Conservation (phyloP, 345 rosid genomes). For the Gossypium raimondii region DNA sequence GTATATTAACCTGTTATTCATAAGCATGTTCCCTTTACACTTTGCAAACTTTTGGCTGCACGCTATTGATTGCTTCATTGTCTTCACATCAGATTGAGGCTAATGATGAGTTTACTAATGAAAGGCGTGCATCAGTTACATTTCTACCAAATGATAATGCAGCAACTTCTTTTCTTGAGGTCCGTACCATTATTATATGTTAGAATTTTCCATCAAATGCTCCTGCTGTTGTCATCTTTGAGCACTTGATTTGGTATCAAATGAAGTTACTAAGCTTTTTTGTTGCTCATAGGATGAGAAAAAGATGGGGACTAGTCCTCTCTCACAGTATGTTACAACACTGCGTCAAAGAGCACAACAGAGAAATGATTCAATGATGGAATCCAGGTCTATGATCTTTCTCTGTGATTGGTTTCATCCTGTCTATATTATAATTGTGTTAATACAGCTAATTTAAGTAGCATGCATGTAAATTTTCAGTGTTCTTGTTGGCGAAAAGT, state of each 20-base stretch:
- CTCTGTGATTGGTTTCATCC: constrained; percentile 1
- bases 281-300: constrained; percentile 54
- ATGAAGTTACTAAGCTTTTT: neutral
- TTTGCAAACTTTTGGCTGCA: constrained; percentile 2
- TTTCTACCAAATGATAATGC: constrained; percentile 76
- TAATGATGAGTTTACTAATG: constrained; percentile 55
- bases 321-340: constrained; percentile 48
- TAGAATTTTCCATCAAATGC: neutral
- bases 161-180: constrained; percentile 27
- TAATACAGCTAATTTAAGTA: neutral
- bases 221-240: neutral
- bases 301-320: constrained; percentile 57
- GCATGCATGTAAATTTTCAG: constrained; percentile 37
- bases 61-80: constrained; percentile 17
- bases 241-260: neutral
- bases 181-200: neutral
- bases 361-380: constrained; percentile 61
- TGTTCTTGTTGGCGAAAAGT: constrained; percentile 73
- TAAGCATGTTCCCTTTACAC: neutral
- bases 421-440: neutral
- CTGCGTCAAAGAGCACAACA: constrained; percentile 63
- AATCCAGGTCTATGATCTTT: constrained; percentile 59
- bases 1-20: neutral
- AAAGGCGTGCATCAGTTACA: constrained; percentile 45
- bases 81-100: constrained; percentile 53